Evolutionary conservation across 2,329 filamentous ascomycete genomes (phyloP).

Genomic region (Phoma sp.): DNA sequence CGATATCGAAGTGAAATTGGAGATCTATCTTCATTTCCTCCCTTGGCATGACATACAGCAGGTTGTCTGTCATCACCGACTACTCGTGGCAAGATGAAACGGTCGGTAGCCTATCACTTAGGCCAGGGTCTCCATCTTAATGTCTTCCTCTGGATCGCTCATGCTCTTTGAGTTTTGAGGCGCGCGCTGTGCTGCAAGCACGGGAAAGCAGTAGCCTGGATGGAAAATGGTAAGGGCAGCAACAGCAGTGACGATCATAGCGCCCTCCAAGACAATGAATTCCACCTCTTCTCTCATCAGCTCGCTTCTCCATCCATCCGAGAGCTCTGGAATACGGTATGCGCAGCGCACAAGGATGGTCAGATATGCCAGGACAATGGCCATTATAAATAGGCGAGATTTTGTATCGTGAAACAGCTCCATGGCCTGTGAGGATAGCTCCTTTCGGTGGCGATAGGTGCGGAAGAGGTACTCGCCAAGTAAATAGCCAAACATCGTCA

Average conservation of each 20-base stretch:
- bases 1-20: too few relatives aligned
- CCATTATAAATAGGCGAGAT: slow-evolving; percentile 32
- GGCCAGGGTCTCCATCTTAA: not conserved
- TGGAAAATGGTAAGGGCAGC: slow-evolving; percentile 54
- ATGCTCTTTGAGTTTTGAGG: not conserved
- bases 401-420: slow-evolving; percentile 16
- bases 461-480: slow-evolving; percentile 43
- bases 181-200: slow-evolving; percentile 1
- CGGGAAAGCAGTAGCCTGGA: slow-evolving; percentile 45
- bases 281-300: slow-evolving; percentile 54
- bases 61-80: too few relatives aligned
- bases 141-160: not conserved
- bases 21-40: too few relatives aligned
- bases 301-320: slow-evolving; percentile 50
- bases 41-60: too few relatives aligned
- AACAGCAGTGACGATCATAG: slow-evolving; percentile 56
- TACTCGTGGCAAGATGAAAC: too few relatives aligned
- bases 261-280: slow-evolving; percentile 59
- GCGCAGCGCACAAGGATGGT: slow-evolving; percentile 54
- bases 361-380: slow-evolving; percentile 48
- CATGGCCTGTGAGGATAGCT: slow-evolving; percentile 19
- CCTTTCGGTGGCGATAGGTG: slow-evolving; percentile 24
- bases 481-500: slow-evolving; percentile 53
- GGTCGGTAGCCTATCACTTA: not conserved
- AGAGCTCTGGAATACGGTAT: slow-evolving; percentile 55